Evolutionary conservation across 495 filamentous ascomycete genomes (phyloP), one percentile per base, ranked within the genome.

Genomic region (Penicillium tannophilum): DNA sequence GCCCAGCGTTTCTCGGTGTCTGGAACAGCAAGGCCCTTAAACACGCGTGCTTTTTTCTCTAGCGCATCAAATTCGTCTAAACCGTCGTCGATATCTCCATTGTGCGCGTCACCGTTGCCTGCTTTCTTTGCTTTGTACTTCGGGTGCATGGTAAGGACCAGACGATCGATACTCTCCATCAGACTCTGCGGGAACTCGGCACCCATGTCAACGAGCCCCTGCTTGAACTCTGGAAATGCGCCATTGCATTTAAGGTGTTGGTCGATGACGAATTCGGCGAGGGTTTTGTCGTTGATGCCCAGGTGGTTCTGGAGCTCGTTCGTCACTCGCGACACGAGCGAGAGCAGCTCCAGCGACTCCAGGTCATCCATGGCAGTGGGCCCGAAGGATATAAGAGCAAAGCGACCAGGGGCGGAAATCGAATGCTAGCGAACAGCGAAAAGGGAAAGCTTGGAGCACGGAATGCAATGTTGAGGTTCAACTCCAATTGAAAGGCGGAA

Each of bases 221-320:
- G 79, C 75, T 86, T 84, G 75, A 96, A 96, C 6, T 88, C 85
- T 16, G 78, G 68, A 47, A 90, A 76, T 3, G 79, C 82, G 17
- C 73, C 75, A 51, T 59, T 63, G 76, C 86, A 91, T 86, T 92
- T 85, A 65, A 88, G 68, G 64, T 96, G 91, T 63, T 95, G 90
- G 59, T 87, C 90, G 63, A 98, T 97, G 55, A 98, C 83, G 70
- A 95, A 98, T 72, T 98, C 94, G 51, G 94, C 92, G 17, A 98
- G 79, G 1, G 91, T 96, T 76, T 96, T 97, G 70, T 98, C 93
- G 72, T 80, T 89, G 66, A 97, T 87, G 33, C 93, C 92, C 54
- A 98, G 75, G 75, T 98, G 90, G 74, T 98, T 98, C 63, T 92
- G 88, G 44, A 98, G 79, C 76, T 98, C 94, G 31, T 88, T 91